Base-by-base conservation (phyloP, 352 stramenopile genomes). In the Pythium vanterpoolii region DNA sequence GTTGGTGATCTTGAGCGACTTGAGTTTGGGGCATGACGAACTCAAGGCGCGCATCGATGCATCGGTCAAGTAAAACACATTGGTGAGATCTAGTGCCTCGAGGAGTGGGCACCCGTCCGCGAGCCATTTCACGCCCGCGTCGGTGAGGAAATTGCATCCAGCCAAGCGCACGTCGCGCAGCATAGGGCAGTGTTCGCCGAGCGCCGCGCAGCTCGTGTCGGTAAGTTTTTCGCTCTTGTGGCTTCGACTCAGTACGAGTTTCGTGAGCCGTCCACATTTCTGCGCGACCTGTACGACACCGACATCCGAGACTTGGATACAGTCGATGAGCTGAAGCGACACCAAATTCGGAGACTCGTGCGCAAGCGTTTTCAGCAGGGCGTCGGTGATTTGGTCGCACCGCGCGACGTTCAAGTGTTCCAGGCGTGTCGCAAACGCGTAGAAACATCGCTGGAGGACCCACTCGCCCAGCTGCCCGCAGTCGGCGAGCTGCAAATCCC, bases 61-160 rank as follows among this genome's bases (percentile, higher is more conserved):
- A 44, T 98, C 96, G 0, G 91, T 97, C 24, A 98, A 64, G 50
- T 95, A 83, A 38, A 78, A 80, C 30, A 87, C 89, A 24, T 87
- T 84, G 11, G 60, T 88, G 18, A 98, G 57, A 60, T 97, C 77
- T 19, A 98, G 59, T n/a, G 66, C 61, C 36, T 85, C 66, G 6
- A 98, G 79, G 6, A 77, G 64, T 6, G 69, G 60, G n/a, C 89
- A 96, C 33, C 87, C 85, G 6, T 79, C 75, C 0, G 76, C 78
- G 24, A 98, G 68, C 90, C 90, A 98, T 19, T 86, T 82, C 23
- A 98, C 63, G 0, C 92, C 92, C 5, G 86, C 90, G 54, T 98
- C 93, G 0, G 91, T 95, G 14, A 98, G 64, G 56, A 89, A 86
- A 11, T 87, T 83, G 60, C 86, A 97, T 0, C 94, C 90, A 2